phyloP scores from a whole-genome alignment of 768 basidiomycete species.

The Psilocybe tampanensis region DNA sequence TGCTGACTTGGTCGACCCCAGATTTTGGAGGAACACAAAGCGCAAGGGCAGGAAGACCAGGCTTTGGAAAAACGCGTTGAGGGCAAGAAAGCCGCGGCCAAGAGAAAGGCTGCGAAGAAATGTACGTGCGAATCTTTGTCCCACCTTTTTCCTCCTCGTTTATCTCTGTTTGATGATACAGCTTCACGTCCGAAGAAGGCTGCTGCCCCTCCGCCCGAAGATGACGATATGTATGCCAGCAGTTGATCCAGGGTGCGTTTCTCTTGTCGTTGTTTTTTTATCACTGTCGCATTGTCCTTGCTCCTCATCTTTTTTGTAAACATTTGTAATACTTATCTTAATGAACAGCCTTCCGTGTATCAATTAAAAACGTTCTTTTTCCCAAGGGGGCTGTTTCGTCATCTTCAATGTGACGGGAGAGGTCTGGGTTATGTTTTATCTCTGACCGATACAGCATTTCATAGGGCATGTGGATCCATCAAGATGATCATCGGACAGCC shows the following conservation, averaged over 20 bases:
- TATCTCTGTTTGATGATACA: slow-evolving; percentile 4
- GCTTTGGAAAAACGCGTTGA: slow-evolving; percentile 86
- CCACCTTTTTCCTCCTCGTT: not conserved
- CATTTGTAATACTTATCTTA: not conserved
- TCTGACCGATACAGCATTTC: too few species aligned
- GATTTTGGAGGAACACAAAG: slow-evolving; percentile 83
- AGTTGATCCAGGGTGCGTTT: slow-evolving; percentile 4
- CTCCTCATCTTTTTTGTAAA: not conserved
- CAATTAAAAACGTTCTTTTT: not conserved
- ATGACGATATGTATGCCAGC: slow-evolving; percentile 27
- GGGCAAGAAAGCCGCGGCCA: slow-evolving; percentile 80
- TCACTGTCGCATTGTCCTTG: not conserved
- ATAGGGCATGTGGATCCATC: too few species aligned
- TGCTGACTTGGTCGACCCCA: slow-evolving; percentile 27
- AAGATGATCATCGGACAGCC: too few species aligned
- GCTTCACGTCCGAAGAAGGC: slow-evolving; percentile 22
- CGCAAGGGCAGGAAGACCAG: slow-evolving; percentile 90
- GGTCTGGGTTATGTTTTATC: too few species aligned
- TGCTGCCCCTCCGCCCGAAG: slow-evolving; percentile 16
- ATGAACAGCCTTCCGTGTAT: not conserved
- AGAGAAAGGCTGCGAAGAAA: slow-evolving; percentile 61
- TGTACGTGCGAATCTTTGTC: slow-evolving; percentile 27
- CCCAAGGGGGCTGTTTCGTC: too few species aligned
- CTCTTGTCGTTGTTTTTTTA: not conserved
- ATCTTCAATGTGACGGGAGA: too few species aligned